A percentile compares a stretch with the other conserved stretches of the same genome.
phyloP scores from a whole-genome alignment of 108 stramenopile genomes.

The Discostella pseudostelligera region DNA sequence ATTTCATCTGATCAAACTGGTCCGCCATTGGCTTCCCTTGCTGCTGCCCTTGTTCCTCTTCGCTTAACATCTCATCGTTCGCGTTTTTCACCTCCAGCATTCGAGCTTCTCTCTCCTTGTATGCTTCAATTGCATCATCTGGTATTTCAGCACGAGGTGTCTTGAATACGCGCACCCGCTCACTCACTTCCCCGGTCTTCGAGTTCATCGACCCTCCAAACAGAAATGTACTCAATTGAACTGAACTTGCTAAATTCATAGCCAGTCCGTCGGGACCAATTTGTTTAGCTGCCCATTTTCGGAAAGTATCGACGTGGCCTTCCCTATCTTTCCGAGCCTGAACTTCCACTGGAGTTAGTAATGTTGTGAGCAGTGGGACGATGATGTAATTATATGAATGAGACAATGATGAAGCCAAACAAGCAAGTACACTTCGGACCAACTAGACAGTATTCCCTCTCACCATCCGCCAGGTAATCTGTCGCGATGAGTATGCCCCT shows the following conservation, averaged over 20 bases:
- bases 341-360: no score
- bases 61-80: constrained; percentile 6
- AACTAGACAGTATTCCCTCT: no score
- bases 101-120: constrained; percentile 33
- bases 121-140: constrained; percentile 74
- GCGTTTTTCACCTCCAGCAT: constrained; percentile 20
- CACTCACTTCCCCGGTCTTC: constrained; percentile 73
- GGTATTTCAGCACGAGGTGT: constrained; percentile 79
- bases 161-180: constrained; percentile 76
- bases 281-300: constrained; percentile 68
- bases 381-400: no score
- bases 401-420: no score
- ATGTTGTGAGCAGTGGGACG: no score
- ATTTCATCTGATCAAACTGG: constrained; percentile 77
- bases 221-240: constrained; percentile 84
- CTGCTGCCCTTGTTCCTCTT: not conserved
- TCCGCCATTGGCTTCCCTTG: constrained; percentile 37
- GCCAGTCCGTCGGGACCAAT: constrained; percentile 82
- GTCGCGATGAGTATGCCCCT: constrained; percentile 90
- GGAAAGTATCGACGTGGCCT: constrained; percentile 61
- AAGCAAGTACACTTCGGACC: no score
- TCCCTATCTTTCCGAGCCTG: constrained; percentile 81
- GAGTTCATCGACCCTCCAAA: constrained; percentile 84
- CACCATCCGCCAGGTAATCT: constrained; percentile 80
- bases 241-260: constrained; percentile 82